phyloP scores from a whole-genome alignment of 148 eudicot species.

The Silene latifolia region DNA sequence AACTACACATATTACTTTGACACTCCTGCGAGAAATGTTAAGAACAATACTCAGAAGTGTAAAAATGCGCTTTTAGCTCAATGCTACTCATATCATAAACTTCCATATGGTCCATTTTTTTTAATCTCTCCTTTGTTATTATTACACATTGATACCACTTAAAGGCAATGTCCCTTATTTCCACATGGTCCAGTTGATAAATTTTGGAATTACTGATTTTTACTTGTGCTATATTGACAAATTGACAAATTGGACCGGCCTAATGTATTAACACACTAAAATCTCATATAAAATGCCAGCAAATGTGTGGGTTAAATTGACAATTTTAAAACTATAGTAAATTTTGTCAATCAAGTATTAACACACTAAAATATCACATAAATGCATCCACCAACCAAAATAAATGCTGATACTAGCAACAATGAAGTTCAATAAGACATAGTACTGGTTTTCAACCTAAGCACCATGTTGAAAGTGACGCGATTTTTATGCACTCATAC shows the following conservation, averaged over 20 bases:
- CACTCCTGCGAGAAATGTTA: too few relatives aligned
- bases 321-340: background rate
- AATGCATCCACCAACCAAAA: constrained; percentile 18
- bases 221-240: background rate
- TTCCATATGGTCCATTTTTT: background rate
- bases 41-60: background rate
- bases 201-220: background rate
- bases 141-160: background rate
- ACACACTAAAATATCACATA: constrained; percentile 5
- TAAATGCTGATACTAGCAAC: constrained; percentile 12
- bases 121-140: background rate
- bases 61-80: background rate
- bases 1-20: too few relatives aligned
- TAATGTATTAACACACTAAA: too few relatives aligned
- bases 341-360: background rate
- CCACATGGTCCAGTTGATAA: background rate
- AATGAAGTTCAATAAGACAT: background rate
- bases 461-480: background rate
- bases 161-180: background rate
- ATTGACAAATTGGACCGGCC: background rate
- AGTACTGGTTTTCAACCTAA: background rate
- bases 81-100: background rate
- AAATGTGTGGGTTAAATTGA: background rate
- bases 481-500: background rate
- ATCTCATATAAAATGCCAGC: background rate